Evolutionary conservation across 176 grass and related monocot species (phyloP), one percentile per base, ranked within the genome.

Genomic region (Aegilops tauschii): DNA sequence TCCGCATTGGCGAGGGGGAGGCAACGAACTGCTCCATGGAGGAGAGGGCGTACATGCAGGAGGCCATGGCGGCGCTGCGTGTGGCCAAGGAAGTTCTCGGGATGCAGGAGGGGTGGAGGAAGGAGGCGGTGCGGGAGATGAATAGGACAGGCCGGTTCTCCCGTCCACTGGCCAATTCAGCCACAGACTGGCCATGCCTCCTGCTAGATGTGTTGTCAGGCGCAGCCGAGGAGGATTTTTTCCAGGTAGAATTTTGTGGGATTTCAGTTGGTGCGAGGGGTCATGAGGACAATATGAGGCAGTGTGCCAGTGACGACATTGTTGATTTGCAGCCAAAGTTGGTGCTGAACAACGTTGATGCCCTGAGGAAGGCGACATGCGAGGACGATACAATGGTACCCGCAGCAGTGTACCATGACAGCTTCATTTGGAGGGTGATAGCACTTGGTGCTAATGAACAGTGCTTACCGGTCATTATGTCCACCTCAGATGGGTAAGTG

Each of bases 281-380:
- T 81, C 65, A 12, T 63, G 13, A 29, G 29, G 36, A 83, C 40
- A 37, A 10, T 32, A 29, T 78, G 39, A 36, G 78, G 10, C 56
- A 61, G 64, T 64, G 10, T 84, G 8, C 76, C 18, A 18, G 23
- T 71, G 49, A 44, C 11, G 32, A 58, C 87, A 31, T 72, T 50
- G 5, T 61, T 73, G 18, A 30, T 86, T 34, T 80, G 62, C 90
- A 98, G 97, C 97, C 97, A 25, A 98, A 98, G 79, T 82, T 98
- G 83, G 86, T 98, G 86, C 86, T 96, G 80, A 98, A 91, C 89
- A 98, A 98, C 82, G 90, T 98, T 34, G 93, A 98, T 68, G 82
- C 85, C 49, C 87, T 98, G 61, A 86, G 92, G 59, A 98, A 92
- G 82, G 93, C 88, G 12, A 25, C 23, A 11, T 92, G 86, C 1